phyloP scores from a whole-genome alignment of 768 basidiomycete species.

The Xerocomus brunneocitrinus region DNA sequence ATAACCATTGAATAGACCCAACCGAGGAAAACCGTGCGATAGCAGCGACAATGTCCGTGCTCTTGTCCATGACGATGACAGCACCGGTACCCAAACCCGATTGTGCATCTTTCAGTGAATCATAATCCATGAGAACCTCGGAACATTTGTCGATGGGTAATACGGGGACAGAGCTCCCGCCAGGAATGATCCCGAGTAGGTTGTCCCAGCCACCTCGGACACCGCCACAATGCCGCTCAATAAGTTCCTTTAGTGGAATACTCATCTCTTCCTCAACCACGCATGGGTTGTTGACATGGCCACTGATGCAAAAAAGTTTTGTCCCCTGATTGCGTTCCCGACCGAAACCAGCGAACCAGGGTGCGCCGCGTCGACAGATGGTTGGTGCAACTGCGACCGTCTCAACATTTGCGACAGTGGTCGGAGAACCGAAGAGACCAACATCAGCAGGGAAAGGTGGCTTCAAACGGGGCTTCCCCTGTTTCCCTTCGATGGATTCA shows the following conservation, averaged over 20 bases:
- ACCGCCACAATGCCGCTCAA: conserved; percentile 97
- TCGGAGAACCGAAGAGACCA: conserved; percentile 94
- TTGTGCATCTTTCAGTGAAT: conserved; percentile 93
- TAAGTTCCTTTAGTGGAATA: conserved; percentile 86
- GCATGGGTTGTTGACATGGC: conserved; percentile 97
- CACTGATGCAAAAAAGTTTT: conserved; percentile 95
- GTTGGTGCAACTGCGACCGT: conserved; percentile 98
- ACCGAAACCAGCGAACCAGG: conserved; percentile 93
- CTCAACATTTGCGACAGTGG: conserved; percentile 97
- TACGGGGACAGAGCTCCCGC: conserved; percentile 92
- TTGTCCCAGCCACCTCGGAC: conserved; percentile 96
- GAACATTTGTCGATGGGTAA: conserved; percentile 78
- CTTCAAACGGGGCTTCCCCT: conserved; percentile 96
- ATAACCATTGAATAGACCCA: conserved; percentile 24
- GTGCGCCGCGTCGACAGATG: conserved; percentile 81
- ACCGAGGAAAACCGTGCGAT: conserved; percentile 89
- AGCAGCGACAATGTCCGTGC: conserved; percentile 88
- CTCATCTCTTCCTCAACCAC: conserved; percentile 99
- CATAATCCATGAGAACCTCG: conserved; percentile 97
- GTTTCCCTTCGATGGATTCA: conserved; percentile 95
- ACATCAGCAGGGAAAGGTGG: conserved; percentile 99
- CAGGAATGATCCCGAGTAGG: conserved; percentile 92
- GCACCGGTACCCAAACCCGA: conserved; percentile 98
- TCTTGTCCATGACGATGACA: conserved; percentile 99
- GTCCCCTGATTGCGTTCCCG: conserved; percentile 91